These are phyloP conservation scores for Leccinum pachyderme DNA, from an alignment of 1,284 basidiomycete genomes.

Conservation along the genomic window DNA sequence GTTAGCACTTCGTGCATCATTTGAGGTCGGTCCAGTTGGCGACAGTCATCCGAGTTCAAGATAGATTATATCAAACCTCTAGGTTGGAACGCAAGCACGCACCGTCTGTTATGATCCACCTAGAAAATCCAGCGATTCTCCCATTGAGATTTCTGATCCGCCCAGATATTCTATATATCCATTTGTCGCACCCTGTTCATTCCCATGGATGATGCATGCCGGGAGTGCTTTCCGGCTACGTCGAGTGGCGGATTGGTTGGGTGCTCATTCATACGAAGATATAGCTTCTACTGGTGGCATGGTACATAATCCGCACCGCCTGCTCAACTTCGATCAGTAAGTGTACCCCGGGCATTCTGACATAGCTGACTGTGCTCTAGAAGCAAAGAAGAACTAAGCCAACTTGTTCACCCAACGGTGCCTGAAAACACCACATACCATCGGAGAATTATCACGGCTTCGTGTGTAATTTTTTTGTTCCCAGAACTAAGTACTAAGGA, in stretches of 20 bases:
- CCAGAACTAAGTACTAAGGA: slow-evolving; percentile 11
- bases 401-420: slow-evolving; percentile 11
- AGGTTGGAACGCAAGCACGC: slow-evolving; percentile 16
- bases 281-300: slow-evolving; percentile 39
- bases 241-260: slow-evolving; percentile 59
- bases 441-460: slow-evolving; percentile 41
- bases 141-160: slow-evolving; percentile 31
- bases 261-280: slow-evolving; percentile 34
- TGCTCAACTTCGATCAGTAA: slow-evolving; percentile 36
- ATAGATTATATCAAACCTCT: background rate
- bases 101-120: slow-evolving; percentile 41
- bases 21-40: slow-evolving; percentile 43
- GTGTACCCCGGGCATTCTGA: background rate
- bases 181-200: slow-evolving; percentile 48
- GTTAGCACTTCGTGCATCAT: slow-evolving; percentile 48
- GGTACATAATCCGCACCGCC: slow-evolving; percentile 31
- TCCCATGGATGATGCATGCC: slow-evolving; percentile 47
- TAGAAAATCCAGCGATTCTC: slow-evolving; percentile 21
- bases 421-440: slow-evolving; percentile 1
- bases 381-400: slow-evolving; percentile 10
- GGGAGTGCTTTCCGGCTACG: slow-evolving; percentile 56
- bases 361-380: slow-evolving; percentile 21
- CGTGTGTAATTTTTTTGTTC: slow-evolving; percentile 33
- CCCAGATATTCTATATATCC: slow-evolving; percentile 60
- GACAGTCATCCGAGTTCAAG: background rate